phyloP scores from a whole-genome alignment of 352 stramenopile species.

The Globisporangium okanoganense region DNA sequence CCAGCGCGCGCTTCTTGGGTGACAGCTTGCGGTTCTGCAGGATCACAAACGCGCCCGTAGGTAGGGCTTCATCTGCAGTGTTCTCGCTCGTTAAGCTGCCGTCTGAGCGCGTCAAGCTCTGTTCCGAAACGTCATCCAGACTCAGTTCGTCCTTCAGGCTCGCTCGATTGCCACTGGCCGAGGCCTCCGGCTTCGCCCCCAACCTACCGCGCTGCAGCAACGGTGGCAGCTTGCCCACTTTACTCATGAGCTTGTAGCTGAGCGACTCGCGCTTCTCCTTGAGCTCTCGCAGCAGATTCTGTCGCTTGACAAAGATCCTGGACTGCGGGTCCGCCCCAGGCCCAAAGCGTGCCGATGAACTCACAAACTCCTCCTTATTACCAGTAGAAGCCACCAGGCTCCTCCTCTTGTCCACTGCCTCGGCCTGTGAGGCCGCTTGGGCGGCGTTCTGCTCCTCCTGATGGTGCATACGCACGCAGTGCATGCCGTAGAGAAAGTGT shows the following conservation, averaged over 20 bases:
- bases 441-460: constrained; percentile 39
- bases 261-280: constrained; percentile 70
- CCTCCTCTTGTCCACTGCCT: neutral
- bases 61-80: constrained; percentile 21
- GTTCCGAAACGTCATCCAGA: neutral
- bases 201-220: constrained; percentile 31
- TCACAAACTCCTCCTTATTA: constrained; percentile 47
- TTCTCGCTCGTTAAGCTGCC: neutral
- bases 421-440: neutral
- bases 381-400: neutral
- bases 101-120: constrained; percentile 10
- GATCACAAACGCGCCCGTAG: constrained; percentile 47
- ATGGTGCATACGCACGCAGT: constrained; percentile 62
- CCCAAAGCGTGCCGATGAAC: constrained; percentile 51
- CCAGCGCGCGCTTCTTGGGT: constrained; percentile 61
- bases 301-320: constrained; percentile 58
- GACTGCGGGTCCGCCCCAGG: constrained; percentile 45
- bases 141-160: neutral
- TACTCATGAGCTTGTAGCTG: constrained; percentile 63
- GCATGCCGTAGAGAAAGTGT: constrained; percentile 81
- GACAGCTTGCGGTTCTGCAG: constrained; percentile 66
- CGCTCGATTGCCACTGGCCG: neutral
- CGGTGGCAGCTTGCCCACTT: constrained; percentile 44
- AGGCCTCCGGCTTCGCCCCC: neutral
- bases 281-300: constrained; percentile 70